Base-by-base conservation (phyloP, 768 basidiomycete genomes). In the Suillus clintonianus region DNA sequence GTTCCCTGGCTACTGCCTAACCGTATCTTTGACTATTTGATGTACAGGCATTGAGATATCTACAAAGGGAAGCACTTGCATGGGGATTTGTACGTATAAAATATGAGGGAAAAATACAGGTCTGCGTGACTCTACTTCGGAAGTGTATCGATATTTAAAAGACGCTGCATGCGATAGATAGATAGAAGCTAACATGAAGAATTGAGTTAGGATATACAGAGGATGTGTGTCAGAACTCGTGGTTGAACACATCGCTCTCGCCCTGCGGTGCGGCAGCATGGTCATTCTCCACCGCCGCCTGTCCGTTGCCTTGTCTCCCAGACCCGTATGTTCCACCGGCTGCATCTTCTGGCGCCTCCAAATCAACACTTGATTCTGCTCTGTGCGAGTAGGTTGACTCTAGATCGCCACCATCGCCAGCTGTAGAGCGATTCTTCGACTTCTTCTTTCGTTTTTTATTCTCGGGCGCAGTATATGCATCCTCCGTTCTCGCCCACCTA, bases 401-500 rank as follows among this genome's bases (percentile, higher is more conserved):
- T 36, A 71, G 60, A 41, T 76, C 76, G 51, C 59, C 69, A 57
- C 58, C 50, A 50, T 78, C 83, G 41, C 74, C 80, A 7, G 74
- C 64, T 3, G 82, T 79, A 22, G 83, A 79, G 64, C 79, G 81
- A 67, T 79, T 80, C 68, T 77, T 77, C 72, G 84, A 85, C 78
- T 85, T 88, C 79, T 87, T 90, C 81, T 85, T 90, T 65, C 79
- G 84, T 79, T 85, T 91, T 64, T 72, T 85, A 70, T 85, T 77
- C 56, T 79, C 80, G 1, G 70, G 59, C 24, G 73, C 67, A 2
- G 79, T 80, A 69, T 94, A 90, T 39, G 92, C 93, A 73, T 95
- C 93, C 76, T 93, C 91, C 37, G 92, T 94, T 75, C 90, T 82
- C 64, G 89, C 92, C 89, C 90, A 94, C 63, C 93, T 81, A 69